These are phyloP conservation scores for Ogataea polymorpha DNA, from an alignment of 805 yeast genomes.

Conservation along the genomic window DNA sequence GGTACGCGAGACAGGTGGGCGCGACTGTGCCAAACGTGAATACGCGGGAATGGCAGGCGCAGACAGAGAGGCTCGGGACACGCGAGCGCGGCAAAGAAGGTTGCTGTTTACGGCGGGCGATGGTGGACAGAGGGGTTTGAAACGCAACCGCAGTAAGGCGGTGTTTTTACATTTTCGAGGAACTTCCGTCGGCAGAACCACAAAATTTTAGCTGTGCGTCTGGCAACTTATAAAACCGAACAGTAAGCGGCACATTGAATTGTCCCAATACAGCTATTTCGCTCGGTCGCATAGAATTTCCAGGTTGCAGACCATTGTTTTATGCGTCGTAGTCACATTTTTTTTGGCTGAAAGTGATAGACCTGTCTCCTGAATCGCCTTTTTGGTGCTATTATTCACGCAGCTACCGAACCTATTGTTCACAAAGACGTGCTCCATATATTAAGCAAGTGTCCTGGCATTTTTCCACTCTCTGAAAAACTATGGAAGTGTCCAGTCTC, in stretches of 20 bases:
- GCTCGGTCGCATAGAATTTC: background rate
- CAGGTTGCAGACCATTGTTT: background rate
- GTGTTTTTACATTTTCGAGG: background rate
- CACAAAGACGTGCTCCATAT: background rate
- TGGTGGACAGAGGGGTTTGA: background rate
- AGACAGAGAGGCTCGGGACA: no score
- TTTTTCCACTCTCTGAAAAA: background rate
- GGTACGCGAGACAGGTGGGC: no score
- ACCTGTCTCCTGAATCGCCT: slow-evolving; percentile 5
- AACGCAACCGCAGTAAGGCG: background rate
- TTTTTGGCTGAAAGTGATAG: slow-evolving; percentile 4
- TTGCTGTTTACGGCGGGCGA: no score
- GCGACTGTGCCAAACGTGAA: background rate
- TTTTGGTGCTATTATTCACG: slow-evolving; percentile 7
- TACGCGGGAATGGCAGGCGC: background rate
- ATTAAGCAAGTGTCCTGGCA: background rate
- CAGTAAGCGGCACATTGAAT: background rate
- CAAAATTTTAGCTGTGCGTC: background rate
- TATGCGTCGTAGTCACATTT: background rate
- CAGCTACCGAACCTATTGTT: slow-evolving; percentile 9
- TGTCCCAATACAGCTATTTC: background rate
- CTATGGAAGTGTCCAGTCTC: slow-evolving; percentile 22
- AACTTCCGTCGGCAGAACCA: background rate
- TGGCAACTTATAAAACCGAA: background rate
- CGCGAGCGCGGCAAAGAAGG: no score